Base-by-base conservation (phyloP, 495 filamentous ascomycete species). In the Aspergillus steynii region DNA sequence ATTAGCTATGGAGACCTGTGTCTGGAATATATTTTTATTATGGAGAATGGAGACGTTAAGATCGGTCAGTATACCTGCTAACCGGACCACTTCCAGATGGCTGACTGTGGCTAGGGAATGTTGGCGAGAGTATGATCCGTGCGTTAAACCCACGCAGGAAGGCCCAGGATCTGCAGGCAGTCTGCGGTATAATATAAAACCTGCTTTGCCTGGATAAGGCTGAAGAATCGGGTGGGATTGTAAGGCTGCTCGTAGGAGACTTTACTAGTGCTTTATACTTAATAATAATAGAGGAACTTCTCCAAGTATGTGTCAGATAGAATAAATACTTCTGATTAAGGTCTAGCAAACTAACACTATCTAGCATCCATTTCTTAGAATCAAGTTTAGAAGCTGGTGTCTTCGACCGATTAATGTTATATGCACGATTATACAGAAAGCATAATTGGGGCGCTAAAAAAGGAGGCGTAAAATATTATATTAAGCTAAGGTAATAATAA, bases 91-190 rank as follows among this genome's bases (percentile, higher is more conserved):
- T 29, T 50, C 20, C 25, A 28, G 29, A 58, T 29, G 28, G 7
- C 54, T 46, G 20, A 56, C 32, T 48, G 37, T 45, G 14, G 15
- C 29, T 32, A 61, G 59, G 28, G 14, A 48, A 55, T 50, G 55
- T 61, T 56, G 52, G 59, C 12, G 52, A 61, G 20, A 61, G 59
- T 42, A 61, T 61, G 59, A 48, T 49, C 37, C 45, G 52, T 25
- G 45, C 14, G 28, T 32, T 34, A 2, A 48, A 20, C 26, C 27
- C 10, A 9, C 8, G 29, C 10, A 42, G 53, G 27, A 61, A 53
- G 32, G n/a, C 42, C 26, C 32, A 55, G 20, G 59, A 61, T 55
- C 50, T 61, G 10, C 42, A 61, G 31, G 59, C 37, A 12, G 37
- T 61, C 1, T 61, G 50, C 14, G 12, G 15, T 31, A 49, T 61